Evolutionary conservation across 129 eudicot genomes (phyloP), one percentile per base, ranked within the genome.

Genomic region (Chrysanthemum seticuspe): DNA sequence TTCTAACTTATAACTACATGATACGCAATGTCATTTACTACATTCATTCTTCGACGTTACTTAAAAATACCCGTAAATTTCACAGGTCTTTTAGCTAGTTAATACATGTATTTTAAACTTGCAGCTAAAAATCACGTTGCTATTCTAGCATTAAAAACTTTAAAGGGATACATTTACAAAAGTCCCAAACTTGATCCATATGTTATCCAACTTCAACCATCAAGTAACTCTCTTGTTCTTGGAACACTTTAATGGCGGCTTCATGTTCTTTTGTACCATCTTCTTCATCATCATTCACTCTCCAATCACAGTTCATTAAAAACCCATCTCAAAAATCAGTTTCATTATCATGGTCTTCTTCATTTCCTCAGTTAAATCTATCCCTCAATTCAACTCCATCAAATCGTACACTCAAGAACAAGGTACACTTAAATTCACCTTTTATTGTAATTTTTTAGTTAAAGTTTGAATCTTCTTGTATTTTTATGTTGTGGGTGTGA

Each of bases 301-400:
- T 86, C 76, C 83, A 90, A 15, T 65, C 89, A 27, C 82, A 78
- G 16, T 69, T 81, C 44, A 51, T 80, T 18, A 63, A 76, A 27
- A 6, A 69, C 36, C 70, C 57, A 10, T 51, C 74, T 13, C 76
- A 68, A 1, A 86, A 81, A 68, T 83, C 83, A 76, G 16, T 19
- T 73, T 87, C 94, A 13, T 67, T 92, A 29, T 89, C 97, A 72
- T 92, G 86, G 87, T 77, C 76, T 56, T 86, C 94, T 69, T 82
- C 92, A 13, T 65, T 85, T 63, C 88, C 87, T 0, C 82, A 73
- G 12, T 64, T 84, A n/a, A 83, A 83, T 60, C 48, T 89, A 25
- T 72, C 91, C 63, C 60, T 72, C 13, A 76, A 51, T 74, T 80
- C 75, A 31, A 50, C 19, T 34, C 18, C 72, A 11, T 66, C 89